phyloP scores from a whole-genome alignment of 768 basidiomycete species.

The Pluteus cervinus region DNA sequence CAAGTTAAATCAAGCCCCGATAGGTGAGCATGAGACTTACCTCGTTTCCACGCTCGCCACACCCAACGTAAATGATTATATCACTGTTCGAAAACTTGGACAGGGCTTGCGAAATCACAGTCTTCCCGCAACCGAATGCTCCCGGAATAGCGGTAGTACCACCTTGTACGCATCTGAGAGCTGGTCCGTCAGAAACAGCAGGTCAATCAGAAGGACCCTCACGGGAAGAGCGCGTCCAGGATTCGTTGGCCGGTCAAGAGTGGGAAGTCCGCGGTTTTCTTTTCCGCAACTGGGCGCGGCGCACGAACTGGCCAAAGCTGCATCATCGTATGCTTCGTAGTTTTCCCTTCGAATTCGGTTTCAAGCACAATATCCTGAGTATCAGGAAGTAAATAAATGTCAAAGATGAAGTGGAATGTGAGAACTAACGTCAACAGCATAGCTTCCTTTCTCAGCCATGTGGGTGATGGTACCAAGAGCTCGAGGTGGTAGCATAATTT shows the following conservation, averaged over 20 bases:
- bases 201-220: constrained; percentile 22
- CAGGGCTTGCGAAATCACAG: constrained; percentile 96
- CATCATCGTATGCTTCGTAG: constrained; percentile 91
- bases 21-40: constrained; percentile 22
- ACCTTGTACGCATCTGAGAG: constrained; percentile 84
- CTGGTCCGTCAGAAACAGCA: not conserved
- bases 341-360: constrained; percentile 96
- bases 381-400: constrained; percentile 1
- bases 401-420: not conserved
- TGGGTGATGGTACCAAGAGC: constrained; percentile 93
- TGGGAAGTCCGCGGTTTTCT: constrained; percentile 88
- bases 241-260: constrained; percentile 96
- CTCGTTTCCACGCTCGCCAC: constrained; percentile 98
- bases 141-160: constrained; percentile 98
- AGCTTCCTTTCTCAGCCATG: constrained; percentile 92
- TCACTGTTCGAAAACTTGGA: constrained; percentile 99
- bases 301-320: constrained; percentile 99
- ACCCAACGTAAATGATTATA: constrained; percentile 98
- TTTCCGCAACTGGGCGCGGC: constrained; percentile 92
- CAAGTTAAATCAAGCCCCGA: constrained; percentile 6
- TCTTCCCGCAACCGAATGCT: constrained; percentile 98
- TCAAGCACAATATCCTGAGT: constrained; percentile 88
- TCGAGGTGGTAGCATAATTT: constrained; percentile 92
- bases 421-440: constrained; percentile 74
- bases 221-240: constrained; percentile 95